Conservation (phyloP, 768 basidiomycete genomes). For the Ephemerocybe angulata region DNA sequence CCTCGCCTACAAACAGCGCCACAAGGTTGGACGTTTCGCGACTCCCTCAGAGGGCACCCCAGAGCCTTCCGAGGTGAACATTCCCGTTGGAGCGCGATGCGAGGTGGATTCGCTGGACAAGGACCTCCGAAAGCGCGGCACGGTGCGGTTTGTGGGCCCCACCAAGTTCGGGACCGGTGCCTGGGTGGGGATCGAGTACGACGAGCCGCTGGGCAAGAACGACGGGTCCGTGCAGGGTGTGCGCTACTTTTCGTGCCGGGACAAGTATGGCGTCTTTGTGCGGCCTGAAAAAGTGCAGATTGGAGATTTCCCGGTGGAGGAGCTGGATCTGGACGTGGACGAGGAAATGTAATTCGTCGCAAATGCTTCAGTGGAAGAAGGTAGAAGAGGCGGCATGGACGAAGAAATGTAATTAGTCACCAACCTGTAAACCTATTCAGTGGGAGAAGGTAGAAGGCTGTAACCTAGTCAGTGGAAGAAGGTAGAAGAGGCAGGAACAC, state of each 20-base stretch:
- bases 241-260: constrained; percentile 77
- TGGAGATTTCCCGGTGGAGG: constrained; percentile 86
- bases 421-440: background rate
- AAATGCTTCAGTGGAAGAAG: constrained; percentile 4
- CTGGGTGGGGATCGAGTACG: constrained; percentile 94
- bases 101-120: constrained; percentile 72
- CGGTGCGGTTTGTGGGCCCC: constrained; percentile 78
- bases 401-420: too few species aligned
- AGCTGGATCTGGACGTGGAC: constrained; percentile 72
- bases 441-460: constrained; percentile 25
- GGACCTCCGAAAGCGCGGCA: constrained; percentile 74
- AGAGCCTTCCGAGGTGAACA: constrained; percentile 34
- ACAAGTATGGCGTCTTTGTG: constrained; percentile 82
- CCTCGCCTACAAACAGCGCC: constrained; percentile 78
- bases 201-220: constrained; percentile 94
- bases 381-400: constrained; percentile 31
- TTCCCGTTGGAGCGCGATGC: constrained; percentile 73
- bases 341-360: constrained; percentile 60
- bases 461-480: constrained; percentile 2
- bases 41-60: constrained; percentile 35
- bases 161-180: constrained; percentile 72
- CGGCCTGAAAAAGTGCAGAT: constrained; percentile 75
- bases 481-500: constrained; percentile 7
- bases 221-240: constrained; percentile 90
- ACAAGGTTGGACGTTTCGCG: constrained; percentile 89